A percentile compares a stretch with the other conserved stretches of the same genome.
phyloP scores from a whole-genome alignment of 164 flowering plant species.

The Magnolia changhungtana region DNA sequence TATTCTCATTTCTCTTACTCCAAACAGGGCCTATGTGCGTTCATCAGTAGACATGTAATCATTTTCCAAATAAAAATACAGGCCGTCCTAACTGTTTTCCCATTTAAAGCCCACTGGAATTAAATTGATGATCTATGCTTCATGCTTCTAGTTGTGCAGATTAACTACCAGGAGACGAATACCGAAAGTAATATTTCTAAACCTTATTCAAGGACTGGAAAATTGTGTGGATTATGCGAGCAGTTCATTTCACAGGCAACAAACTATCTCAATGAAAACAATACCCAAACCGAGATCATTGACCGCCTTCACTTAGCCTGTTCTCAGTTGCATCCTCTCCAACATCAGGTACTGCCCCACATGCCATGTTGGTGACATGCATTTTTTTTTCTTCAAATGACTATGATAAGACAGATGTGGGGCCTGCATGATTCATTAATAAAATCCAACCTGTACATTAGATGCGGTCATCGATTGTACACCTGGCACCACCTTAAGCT shows the following conservation, averaged over 20 bases:
- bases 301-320: constrained; percentile 55
- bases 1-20: no score
- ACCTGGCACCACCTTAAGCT: no score
- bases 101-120: not conserved
- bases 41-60: not conserved
- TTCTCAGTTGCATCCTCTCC: constrained; percentile 43
- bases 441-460: no score
- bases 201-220: constrained; percentile 23
- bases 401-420: not conserved
- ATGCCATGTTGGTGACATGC: not conserved
- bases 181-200: constrained; percentile 10
- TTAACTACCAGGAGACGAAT: constrained; percentile 13
- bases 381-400: no score
- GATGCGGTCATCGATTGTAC: no score
- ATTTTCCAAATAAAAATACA: no score
- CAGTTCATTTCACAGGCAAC: constrained; percentile 52
- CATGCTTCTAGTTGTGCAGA: constrained; percentile 27
- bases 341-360: constrained; percentile 42
- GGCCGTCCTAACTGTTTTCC: not conserved
- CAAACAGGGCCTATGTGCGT: not conserved
- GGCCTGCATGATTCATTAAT: not conserved
- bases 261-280: constrained; percentile 49
- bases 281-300: constrained; percentile 67
- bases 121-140: constrained; percentile 2
- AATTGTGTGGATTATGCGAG: constrained; percentile 68